These are phyloP conservation scores for Neospermospora avenae DNA, from an alignment of 2,329 filamentous ascomycete species.

Conservation along the genomic window DNA sequence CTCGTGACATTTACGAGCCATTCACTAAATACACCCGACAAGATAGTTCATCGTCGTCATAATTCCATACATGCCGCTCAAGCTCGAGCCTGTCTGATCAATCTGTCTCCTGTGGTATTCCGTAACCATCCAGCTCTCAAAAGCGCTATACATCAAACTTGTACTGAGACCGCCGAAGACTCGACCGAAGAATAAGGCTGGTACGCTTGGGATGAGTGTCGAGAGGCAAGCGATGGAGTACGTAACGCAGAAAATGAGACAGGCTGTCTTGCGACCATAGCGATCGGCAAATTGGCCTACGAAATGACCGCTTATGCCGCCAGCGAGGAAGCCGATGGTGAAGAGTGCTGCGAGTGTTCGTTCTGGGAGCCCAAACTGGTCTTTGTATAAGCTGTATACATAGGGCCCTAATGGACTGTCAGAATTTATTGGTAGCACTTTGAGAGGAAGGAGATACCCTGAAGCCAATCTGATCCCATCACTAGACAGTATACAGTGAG, in stretches of 20 bases:
- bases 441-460: conserved; percentile 39
- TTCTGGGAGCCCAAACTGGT: conserved; percentile 33
- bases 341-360: conserved; percentile 33
- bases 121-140: conserved; percentile 61
- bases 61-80: conserved; percentile 51
- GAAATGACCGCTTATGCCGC: conserved; percentile 33
- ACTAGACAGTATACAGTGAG: conserved; percentile 46
- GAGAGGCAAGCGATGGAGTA: conserved; percentile 52
- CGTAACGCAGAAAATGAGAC: conserved; percentile 51
- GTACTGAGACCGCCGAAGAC: conserved; percentile 53
- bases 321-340: conserved; percentile 34
- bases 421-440: background rate
- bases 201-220: conserved; percentile 43
- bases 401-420: conserved; percentile 28
- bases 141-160: conserved; percentile 55
- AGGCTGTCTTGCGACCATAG: conserved; percentile 45
- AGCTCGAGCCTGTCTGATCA: conserved; percentile 40
- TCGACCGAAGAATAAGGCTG: conserved; percentile 49
- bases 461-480: conserved; percentile 51
- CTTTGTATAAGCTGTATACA: conserved; percentile 35
- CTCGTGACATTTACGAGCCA: conserved; percentile 46
- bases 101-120: conserved; percentile 50
- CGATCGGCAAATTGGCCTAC: conserved; percentile 34
- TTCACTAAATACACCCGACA: conserved; percentile 51
- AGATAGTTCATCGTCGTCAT: conserved; percentile 54